These are phyloP conservation scores for Mangifera indica DNA, from an alignment of 345 rosid genomes.

Conservation along the genomic window DNA sequence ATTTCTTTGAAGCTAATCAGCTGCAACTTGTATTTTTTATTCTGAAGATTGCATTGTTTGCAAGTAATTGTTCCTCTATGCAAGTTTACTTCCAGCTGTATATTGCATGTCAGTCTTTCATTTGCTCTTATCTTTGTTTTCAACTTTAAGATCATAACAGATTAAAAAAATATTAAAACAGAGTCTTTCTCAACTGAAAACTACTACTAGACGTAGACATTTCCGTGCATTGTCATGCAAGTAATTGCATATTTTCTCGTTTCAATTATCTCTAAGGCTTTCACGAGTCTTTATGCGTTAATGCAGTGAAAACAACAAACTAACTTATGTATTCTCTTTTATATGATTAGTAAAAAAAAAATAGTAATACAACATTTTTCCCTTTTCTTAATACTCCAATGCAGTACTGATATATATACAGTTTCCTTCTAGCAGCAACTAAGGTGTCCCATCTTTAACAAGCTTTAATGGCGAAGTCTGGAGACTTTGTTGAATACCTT, in stretches of 20 bases:
- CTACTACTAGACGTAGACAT: conserved; percentile 31
- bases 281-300: not conserved
- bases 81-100: not conserved
- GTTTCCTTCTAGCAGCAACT: not conserved
- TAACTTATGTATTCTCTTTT: not conserved
- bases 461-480: conserved; percentile 1
- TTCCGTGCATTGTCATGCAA: conserved; percentile 34
- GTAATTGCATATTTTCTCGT: conserved; percentile 6
- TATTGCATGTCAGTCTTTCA: not conserved
- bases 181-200: conserved; percentile 16
- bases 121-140: conserved; percentile 9
- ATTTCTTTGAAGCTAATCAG: no score
- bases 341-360: no score
- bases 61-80: not conserved
- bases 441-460: not conserved
- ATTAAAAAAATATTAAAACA: not conserved
- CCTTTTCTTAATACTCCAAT: not conserved
- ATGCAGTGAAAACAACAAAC: not conserved
- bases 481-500: not conserved
- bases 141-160: not conserved
- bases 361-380: not conserved
- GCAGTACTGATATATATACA: not conserved
- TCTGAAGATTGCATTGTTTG: not conserved
- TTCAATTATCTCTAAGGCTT: not conserved
- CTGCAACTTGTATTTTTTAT: not conserved